phyloP scores from a whole-genome alignment of 768 basidiomycete genomes.

The Xerocomellus intermedius region DNA sequence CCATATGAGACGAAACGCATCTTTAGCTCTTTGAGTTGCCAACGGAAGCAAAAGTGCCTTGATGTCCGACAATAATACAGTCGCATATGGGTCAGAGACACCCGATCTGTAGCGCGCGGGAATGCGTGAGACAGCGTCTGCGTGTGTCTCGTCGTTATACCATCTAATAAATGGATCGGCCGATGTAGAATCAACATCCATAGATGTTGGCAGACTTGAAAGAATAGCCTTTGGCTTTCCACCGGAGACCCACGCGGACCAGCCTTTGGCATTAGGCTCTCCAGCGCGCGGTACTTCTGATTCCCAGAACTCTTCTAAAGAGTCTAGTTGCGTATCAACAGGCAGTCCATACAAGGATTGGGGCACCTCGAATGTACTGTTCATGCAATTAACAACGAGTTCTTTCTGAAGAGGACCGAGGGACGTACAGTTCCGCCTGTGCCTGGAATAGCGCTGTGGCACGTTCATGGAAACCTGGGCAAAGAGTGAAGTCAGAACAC shows the following conservation, averaged over 20 bases:
- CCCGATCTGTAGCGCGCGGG: constrained; percentile 55
- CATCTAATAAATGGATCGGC: constrained; percentile 69
- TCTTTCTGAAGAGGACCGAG: neutral
- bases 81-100: constrained; percentile 66
- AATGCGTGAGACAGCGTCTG: constrained; percentile 43
- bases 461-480: constrained; percentile 67
- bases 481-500: constrained; percentile 1
- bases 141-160: constrained; percentile 53
- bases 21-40: constrained; percentile 43
- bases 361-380: constrained; percentile 61
- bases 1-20: constrained; percentile 66
- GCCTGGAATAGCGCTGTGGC: constrained; percentile 80
- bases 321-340: constrained; percentile 49
- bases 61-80: constrained; percentile 73
- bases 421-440: constrained; percentile 73
- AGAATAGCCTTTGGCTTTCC: constrained; percentile 36
- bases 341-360: constrained; percentile 41
- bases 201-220: constrained; percentile 8
- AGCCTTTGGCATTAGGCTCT: constrained; percentile 64
- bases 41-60: constrained; percentile 53
- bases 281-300: constrained; percentile 75
- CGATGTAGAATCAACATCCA: constrained; percentile 26
- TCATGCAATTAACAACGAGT: constrained; percentile 6
- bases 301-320: constrained; percentile 83
- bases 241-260: constrained; percentile 58